Evolutionary conservation across 139 green algal genomes (phyloP).

Genomic region (Tetraselmis striata): DNA sequence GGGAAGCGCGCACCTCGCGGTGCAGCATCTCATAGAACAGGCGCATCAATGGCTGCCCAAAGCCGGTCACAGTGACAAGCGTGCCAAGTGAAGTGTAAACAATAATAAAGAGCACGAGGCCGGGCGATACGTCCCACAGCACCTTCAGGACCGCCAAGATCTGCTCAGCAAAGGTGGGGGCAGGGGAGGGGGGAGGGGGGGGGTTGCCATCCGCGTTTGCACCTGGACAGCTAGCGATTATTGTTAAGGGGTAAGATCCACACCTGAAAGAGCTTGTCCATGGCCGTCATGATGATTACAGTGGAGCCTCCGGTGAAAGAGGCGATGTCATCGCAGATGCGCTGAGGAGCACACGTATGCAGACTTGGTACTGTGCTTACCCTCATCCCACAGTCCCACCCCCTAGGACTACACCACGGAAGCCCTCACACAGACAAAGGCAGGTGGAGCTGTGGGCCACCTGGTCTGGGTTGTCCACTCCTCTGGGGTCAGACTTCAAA

Average conservation of each 20-base stretch:
- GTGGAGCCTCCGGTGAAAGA: constrained; percentile 56
- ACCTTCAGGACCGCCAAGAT: constrained; percentile 22
- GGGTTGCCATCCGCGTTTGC: too few species aligned
- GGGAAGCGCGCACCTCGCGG: constrained; percentile 44
- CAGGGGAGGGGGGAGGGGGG: too few species aligned
- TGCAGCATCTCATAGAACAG: constrained; percentile 60
- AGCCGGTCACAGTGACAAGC: constrained; percentile 62
- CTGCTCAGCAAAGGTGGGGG: background rate
- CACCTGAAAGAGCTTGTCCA: constrained; percentile 70
- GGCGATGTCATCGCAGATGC: constrained; percentile 84
- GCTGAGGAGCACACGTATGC: too few species aligned
- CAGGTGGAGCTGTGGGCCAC: too few species aligned
- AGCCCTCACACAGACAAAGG: too few species aligned
- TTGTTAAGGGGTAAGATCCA: too few species aligned
- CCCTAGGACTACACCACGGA: too few species aligned
- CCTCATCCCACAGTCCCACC: too few species aligned
- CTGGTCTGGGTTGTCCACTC: constrained; percentile 48
- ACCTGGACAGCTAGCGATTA: too few species aligned
- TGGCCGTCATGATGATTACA: constrained; percentile 51
- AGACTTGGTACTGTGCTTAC: too few species aligned
- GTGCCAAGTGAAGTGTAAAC: constrained; percentile 74
- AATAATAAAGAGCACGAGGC: constrained; percentile 74
- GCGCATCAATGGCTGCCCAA: constrained; percentile 68
- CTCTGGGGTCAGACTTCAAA: background rate
- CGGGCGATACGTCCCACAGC: constrained; percentile 60